These are phyloP conservation scores for Phytophthora crassamura DNA, from an alignment of 352 stramenopile species.

Conservation along the genomic window DNA sequence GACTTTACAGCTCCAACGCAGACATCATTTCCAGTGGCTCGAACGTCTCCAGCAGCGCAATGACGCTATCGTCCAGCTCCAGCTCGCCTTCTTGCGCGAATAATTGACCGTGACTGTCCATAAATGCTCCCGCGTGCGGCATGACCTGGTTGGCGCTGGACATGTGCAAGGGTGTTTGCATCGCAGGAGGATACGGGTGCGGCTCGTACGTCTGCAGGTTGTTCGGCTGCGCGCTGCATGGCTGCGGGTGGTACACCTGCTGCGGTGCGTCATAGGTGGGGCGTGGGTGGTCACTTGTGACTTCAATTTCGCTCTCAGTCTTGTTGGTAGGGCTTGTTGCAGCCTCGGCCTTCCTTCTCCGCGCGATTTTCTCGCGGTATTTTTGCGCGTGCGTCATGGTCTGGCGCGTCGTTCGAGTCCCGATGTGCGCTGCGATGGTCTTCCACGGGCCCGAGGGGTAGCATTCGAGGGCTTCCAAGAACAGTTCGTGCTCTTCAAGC, in stretches of 20 bases:
- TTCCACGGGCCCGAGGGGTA: slow-evolving; percentile 48
- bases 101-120: slow-evolving; percentile 39
- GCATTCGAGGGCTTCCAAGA: slow-evolving; percentile 45
- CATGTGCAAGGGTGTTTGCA: slow-evolving; percentile 3
- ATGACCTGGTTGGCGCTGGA: slow-evolving; percentile 13
- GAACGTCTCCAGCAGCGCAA: slow-evolving; percentile 45
- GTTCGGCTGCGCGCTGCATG: too few relatives aligned
- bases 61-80: slow-evolving; percentile 44
- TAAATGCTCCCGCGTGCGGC: slow-evolving; percentile 25
- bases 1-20: slow-evolving; percentile 23
- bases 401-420: slow-evolving; percentile 61
- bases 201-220: slow-evolving; percentile 14
- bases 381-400: slow-evolving; percentile 64
- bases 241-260: too few relatives aligned
- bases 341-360: slow-evolving; percentile 42
- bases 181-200: too few relatives aligned
- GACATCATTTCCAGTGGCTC: slow-evolving; percentile 50
- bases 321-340: slow-evolving; percentile 30
- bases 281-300: slow-evolving; percentile 20
- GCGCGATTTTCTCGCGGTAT: slow-evolving; percentile 57
- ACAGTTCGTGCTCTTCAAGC: slow-evolving; percentile 44
- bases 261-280: slow-evolving; percentile 12
- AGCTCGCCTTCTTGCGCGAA: slow-evolving; percentile 33
- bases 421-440: slow-evolving; percentile 54
- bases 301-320: slow-evolving; percentile 18